Percentiles rank a stretch among this genome's conserved stretches.
Conservation (phyloP, 73 alveolate genomes). For the Tetrahymena elliotti region DNA sequence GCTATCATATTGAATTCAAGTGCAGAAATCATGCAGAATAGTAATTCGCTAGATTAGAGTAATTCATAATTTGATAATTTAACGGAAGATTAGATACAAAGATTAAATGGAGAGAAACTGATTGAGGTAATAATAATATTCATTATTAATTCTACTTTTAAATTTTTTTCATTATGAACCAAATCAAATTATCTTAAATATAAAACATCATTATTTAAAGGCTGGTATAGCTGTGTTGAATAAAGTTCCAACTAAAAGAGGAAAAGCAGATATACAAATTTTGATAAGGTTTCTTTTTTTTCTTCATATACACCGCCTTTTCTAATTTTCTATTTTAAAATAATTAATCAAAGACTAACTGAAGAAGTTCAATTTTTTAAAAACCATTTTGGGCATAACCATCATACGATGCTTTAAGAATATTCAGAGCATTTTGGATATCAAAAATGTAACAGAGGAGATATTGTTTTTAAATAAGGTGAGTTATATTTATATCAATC, state of each 20-base stretch:
- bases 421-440: background rate
- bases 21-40: background rate
- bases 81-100: background rate
- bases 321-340: background rate
- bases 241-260: background rate
- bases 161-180: too few species aligned
- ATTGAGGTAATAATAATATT: too few species aligned
- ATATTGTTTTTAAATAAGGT: background rate
- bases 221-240: background rate
- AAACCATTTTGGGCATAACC: background rate
- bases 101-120: background rate
- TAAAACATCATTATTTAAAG: background rate
- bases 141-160: background rate
- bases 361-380: background rate
- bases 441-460: background rate
- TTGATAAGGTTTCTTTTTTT: background rate
- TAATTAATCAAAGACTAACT: background rate
- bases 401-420: background rate
- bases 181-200: background rate
- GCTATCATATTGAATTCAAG: background rate
- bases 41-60: background rate
- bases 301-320: background rate
- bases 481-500: background rate
- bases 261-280: background rate
- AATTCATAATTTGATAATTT: background rate